These are phyloP conservation scores for Diaporthe vexans DNA, from an alignment of 2,329 filamentous ascomycete genomes.

Conservation along the genomic window DNA sequence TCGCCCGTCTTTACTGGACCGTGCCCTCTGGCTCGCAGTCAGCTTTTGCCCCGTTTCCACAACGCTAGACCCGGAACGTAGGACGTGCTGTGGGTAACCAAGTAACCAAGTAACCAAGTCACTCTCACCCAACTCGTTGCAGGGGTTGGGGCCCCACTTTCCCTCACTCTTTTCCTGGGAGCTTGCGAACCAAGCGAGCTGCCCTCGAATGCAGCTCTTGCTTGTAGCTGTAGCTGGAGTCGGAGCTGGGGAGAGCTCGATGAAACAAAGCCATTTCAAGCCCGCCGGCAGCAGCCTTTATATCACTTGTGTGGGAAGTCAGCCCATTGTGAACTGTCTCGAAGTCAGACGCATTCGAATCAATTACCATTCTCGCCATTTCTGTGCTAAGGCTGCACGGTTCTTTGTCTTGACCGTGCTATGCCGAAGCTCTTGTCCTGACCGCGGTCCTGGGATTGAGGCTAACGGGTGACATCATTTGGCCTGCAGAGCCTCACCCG, in stretches of 20 bases:
- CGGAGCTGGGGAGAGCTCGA: background rate
- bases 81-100: too few relatives aligned
- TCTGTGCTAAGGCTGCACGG: constrained; percentile 6
- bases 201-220: background rate
- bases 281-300: background rate
- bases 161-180: background rate
- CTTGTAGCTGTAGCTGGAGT: background rate
- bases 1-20: constrained; percentile 45
- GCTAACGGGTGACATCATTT: constrained; percentile 42
- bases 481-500: constrained; percentile 31
- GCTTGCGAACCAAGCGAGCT: constrained; percentile 18
- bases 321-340: background rate
- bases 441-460: background rate
- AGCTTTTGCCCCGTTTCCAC: constrained; percentile 42
- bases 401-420: background rate
- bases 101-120: too few relatives aligned
- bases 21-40: constrained; percentile 38
- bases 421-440: constrained; percentile 10
- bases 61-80: constrained; percentile 35
- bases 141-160: constrained; percentile 3
- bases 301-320: background rate
- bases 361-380: background rate
- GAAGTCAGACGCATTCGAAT: background rate
- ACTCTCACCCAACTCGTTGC: background rate
- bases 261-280: background rate